phyloP scores from a whole-genome alignment of 768 basidiomycete genomes.

The Phlebiopsis flavidoalba region DNA sequence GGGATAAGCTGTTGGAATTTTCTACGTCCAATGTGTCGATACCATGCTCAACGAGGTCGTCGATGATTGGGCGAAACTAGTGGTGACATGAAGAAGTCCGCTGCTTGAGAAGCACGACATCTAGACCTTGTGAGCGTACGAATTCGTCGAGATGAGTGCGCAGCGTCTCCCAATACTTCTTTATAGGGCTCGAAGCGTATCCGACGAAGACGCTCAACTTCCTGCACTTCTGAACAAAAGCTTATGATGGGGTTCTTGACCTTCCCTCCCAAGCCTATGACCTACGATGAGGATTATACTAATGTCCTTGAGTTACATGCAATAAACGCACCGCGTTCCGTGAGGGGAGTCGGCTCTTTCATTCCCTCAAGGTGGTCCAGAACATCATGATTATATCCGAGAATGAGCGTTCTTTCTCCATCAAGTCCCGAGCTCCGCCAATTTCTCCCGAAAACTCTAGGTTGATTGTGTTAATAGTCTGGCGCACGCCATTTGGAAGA shows the following conservation, averaged over 20 bases:
- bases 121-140: neutral
- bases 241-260: neutral
- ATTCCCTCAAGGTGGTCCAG: neutral
- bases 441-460: neutral
- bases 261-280: constrained; percentile 3
- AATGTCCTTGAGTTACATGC: neutral
- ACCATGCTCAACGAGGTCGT: neutral
- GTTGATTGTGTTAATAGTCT: neutral
- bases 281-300: neutral
- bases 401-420: neutral
- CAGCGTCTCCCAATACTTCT: neutral
- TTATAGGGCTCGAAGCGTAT: neutral
- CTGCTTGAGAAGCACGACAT: neutral
- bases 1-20: neutral
- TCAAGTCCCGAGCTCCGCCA: neutral
- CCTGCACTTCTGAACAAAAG: neutral
- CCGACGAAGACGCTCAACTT: neutral
- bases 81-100: neutral
- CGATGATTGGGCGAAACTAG: neutral
- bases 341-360: constrained; percentile 2
- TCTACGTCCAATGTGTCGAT: neutral
- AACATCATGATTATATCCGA: neutral
- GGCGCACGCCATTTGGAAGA: neutral
- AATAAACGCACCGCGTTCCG: neutral
- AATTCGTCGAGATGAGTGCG: neutral